Evolutionary conservation across 1,284 basidiomycete genomes (phyloP), one percentile per base, ranked within the genome.

Genomic region (Malassezia obtusa): DNA sequence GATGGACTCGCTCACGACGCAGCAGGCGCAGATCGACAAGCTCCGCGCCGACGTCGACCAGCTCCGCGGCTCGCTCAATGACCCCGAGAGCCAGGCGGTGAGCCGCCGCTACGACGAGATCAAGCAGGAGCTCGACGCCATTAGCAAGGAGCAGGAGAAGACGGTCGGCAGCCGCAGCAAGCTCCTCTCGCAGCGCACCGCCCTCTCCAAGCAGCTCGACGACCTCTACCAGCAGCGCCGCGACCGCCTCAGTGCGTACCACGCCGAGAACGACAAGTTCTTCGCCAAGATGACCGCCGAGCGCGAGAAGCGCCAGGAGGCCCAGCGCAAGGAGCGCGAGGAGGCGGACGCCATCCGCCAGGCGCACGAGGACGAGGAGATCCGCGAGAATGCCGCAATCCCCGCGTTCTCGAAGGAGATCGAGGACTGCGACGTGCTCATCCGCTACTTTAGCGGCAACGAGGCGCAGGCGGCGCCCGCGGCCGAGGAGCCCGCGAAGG

Each of bases 361-460:
- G 71, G 80, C 84, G 73, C 89, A 89, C 72, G 79, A 84, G 56
- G 87, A 85, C 38, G 80, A 84, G 61, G 83, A 83, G 40, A 73
- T 98, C 53, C 84, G 87, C 52, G 94, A 98, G 62, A 90, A 96
- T 67, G 94, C 94, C 28, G 82, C 85, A 52, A 70, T 81, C 36
- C 91, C 94, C 35, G 94, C 94, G 0, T 98, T 83, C 79, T 86
- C 89, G 68, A 80, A 84, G 56, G 84, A 96, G 76, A 91, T 98
- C 66, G 90, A 98, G 77, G 94, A 98, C 76, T 95, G 90, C 77
- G 85, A 89, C 69, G 91, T 86, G 7, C 82, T 94, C 59, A 87
- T 98, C 75, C 86, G 89, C 74, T 86, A 82, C 76, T 86, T 99
- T 76, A 83, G 66, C 51, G 66, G 69, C 3, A 62, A 66, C n/a